Percentiles rank a stretch among this genome's conserved stretches.
Evolutionary conservation across 257 asterid species (phyloP).

Genomic region (Cordia subcordata): DNA sequence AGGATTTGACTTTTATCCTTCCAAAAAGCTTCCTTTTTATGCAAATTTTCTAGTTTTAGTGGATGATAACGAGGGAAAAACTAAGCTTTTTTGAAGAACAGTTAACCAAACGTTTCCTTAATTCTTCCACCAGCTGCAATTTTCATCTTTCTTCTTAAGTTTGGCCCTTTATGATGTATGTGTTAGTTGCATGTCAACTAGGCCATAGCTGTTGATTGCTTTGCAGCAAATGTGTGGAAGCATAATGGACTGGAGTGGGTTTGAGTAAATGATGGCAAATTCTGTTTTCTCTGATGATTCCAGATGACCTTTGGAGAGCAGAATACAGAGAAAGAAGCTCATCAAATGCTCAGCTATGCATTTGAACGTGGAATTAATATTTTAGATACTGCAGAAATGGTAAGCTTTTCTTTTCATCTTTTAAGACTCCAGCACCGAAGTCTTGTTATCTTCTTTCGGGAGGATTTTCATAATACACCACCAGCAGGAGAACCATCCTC

Average conservation of each 20-base stretch:
- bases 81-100: no score
- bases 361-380: conserved; percentile 75
- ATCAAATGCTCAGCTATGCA: conserved; percentile 68
- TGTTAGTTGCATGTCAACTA: background rate
- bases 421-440: background rate
- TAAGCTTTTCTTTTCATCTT: conserved; percentile 15
- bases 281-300: background rate
- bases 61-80: no score
- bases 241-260: no score
- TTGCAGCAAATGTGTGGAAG: no score
- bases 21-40: no score
- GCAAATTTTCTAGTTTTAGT: no score
- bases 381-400: conserved; percentile 80
- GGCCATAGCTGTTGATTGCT: background rate
- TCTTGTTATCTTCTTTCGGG: background rate
- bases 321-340: conserved; percentile 95
- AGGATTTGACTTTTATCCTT: no score
- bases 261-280: no score
- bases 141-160: no score
- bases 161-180: background rate
- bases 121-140: background rate
- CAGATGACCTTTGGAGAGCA: conserved; percentile 97
- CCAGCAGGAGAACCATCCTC: background rate
- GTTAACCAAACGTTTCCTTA: no score
- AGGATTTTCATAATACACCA: background rate